Percentiles rank a stretch among this genome's conserved stretches.
These are phyloP conservation scores for Tetrahymena borealis DNA, from an alignment of 73 alveolate species.

Conservation along the genomic window DNA sequence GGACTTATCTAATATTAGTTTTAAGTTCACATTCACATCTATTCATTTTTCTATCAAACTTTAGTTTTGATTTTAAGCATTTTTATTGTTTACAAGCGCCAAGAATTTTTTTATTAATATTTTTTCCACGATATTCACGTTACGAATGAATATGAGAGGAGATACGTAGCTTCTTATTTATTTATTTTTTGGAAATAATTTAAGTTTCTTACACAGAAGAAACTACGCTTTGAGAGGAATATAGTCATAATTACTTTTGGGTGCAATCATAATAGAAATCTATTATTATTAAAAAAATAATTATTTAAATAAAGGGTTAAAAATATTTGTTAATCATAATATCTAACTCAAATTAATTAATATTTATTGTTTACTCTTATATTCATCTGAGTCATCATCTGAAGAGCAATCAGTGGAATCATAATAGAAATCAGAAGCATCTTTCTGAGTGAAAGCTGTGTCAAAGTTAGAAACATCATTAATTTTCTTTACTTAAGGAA, in stretches of 20 bases:
- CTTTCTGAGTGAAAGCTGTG: neutral
- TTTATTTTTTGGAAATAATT: neutral
- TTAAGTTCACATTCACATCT: neutral
- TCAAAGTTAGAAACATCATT: neutral
- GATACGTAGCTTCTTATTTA: neutral
- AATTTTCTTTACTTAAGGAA: neutral
- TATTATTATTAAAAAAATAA: neutral
- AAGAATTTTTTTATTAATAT: neutral
- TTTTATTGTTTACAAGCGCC: neutral
- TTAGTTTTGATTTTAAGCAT: neutral
- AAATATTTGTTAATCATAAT: neutral
- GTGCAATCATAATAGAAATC: neutral
- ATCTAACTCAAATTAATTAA: neutral
- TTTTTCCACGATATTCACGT: neutral
- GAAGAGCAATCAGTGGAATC: neutral
- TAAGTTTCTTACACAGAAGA: neutral
- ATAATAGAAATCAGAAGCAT: neutral
- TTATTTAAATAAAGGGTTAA: neutral
- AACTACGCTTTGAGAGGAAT: neutral
- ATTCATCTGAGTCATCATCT: neutral
- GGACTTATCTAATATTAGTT: neutral
- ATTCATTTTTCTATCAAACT: neutral
- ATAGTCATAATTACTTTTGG: neutral
- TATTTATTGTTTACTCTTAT: neutral
- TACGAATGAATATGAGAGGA: neutral